Evolutionary conservation across 164 flowering plant genomes (phyloP).

Genomic region (Protea cynaroides): DNA sequence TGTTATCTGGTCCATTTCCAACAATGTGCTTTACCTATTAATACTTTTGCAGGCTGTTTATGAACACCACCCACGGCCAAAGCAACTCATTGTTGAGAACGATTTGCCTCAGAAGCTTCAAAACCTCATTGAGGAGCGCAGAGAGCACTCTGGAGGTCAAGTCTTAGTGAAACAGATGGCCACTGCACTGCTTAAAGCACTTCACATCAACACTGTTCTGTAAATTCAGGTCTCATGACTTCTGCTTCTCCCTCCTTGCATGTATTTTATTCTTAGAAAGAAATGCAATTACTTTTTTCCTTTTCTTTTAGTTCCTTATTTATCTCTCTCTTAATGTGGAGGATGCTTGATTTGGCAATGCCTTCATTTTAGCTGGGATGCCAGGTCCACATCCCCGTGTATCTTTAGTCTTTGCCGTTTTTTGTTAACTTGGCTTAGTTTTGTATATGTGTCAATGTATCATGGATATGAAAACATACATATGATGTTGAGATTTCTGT

Average conservation of each 20-base stretch:
- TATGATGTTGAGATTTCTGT: too few species aligned
- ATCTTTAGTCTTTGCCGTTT: too few species aligned
- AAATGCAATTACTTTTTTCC: conserved; percentile 4
- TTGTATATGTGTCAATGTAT: too few species aligned
- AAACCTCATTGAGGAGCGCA: conserved; percentile 89
- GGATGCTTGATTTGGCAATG: neutral
- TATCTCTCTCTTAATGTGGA: neutral
- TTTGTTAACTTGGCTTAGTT: too few species aligned
- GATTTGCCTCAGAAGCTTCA: conserved; percentile 92
- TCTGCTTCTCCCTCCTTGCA: conserved; percentile 4
- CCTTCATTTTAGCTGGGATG: too few species aligned
- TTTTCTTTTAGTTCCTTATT: neutral
- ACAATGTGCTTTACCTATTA: neutral
- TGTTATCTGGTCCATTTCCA: neutral
- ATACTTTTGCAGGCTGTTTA: conserved; percentile 71
- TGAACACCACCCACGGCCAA: conserved; percentile 97
- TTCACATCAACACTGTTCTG: conserved; percentile 91
- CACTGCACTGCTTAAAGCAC: conserved; percentile 93
- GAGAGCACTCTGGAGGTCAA: conserved; percentile 90
- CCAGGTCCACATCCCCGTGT: too few species aligned
- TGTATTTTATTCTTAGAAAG: conserved; percentile 3
- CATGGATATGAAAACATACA: too few species aligned
- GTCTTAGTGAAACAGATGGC: conserved; percentile 99
- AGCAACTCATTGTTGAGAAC: conserved; percentile 95
- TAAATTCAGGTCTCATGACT: conserved; percentile 25